Base-by-base conservation (phyloP, 176 grass and related monocot genomes). In the Triticum monococcum region DNA sequence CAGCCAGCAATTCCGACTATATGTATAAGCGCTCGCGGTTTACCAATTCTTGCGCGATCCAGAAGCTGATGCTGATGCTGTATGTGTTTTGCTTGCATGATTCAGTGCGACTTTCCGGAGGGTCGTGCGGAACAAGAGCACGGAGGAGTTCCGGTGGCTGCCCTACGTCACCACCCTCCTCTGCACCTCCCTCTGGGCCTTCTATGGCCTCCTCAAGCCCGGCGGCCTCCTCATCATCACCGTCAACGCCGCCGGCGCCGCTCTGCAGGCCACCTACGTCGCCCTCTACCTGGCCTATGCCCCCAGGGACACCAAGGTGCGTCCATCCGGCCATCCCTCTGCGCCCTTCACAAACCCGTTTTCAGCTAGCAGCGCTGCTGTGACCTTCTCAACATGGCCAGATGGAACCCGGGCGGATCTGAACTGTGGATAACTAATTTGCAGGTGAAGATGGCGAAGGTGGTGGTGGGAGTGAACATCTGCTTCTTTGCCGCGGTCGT, bases 131-230 rank as follows among this genome's bases (percentile, higher is more conserved):
- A 80, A 86, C 35, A 89, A 41, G 79, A 91, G 90, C 73, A 97
- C 95, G 9, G 89, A 93, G 85, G 89, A 89, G 23, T 97, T 97
- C 87, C 22, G 82, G 81, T 87, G 87, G 89, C 75, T 91, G 73
- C 92, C 92, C 7, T 97, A 97, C 86, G 92, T 84, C 14, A 78
- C 90, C 64, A 97, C 95, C 10, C 87, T 97, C 28, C 88, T 97
- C 12, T 57, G 48, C 87, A 90, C 91, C 79, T 95, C 89, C 16
- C 92, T 95, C 17, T 97, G 95, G 95, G 38, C 77, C 61, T 97
- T 92, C 73, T 97, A 97, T 8, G 95, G 95, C 31, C 40, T 95
- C 64, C 81, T 85, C 67, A 97, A 97, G 87, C 95, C 92, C 18
- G 54, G 68, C 17, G 95, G 85, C 25, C 81, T 95, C 88, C 92